Percentiles rank a stretch among this genome's conserved stretches.
Evolutionary conservation across 495 filamentous ascomycete genomes (phyloP).

Genomic region (Xylaria longipes): DNA sequence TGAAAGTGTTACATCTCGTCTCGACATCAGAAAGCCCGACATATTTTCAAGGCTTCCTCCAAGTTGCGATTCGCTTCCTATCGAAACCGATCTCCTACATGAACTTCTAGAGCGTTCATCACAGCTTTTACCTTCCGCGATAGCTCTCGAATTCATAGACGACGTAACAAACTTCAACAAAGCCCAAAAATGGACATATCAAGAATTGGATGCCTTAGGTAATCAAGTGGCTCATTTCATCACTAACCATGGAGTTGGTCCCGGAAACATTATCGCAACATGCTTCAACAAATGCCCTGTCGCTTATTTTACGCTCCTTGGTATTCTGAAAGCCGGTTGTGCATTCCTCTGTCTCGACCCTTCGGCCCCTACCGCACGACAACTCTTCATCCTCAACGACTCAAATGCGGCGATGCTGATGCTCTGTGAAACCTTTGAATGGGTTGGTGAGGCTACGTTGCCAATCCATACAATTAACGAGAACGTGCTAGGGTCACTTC

Average conservation of each 20-base stretch:
- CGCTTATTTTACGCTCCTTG: slow-evolving; percentile 78
- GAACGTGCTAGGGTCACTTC: slow-evolving; percentile 33
- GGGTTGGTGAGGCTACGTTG: slow-evolving; percentile 40
- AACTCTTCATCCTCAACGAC: slow-evolving; percentile 70
- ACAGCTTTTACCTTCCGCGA: slow-evolving; percentile 46
- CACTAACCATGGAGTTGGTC: slow-evolving; percentile 36
- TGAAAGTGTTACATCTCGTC: slow-evolving; percentile 33
- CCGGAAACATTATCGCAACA: slow-evolving; percentile 68
- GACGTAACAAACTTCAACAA: slow-evolving; percentile 41
- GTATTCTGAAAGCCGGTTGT: slow-evolving; percentile 82
- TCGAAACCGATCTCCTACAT: slow-evolving; percentile 60
- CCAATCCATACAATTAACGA: slow-evolving; percentile 47
- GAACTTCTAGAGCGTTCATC: slow-evolving; percentile 64
- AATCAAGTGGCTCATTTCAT: slow-evolving; percentile 67
- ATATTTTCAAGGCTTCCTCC: slow-evolving; percentile 65
- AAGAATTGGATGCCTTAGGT: slow-evolving; percentile 62
- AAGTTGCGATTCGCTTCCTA: slow-evolving; percentile 47
- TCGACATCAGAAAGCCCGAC: slow-evolving; percentile 29
- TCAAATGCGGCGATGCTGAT: slow-evolving; percentile 62
- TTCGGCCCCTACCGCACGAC: slow-evolving; percentile 64
- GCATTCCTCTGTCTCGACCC: slow-evolving; percentile 80
- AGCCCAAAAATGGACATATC: slow-evolving; percentile 64
- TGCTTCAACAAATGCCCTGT: slow-evolving; percentile 84
- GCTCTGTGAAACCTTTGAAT: slow-evolving; percentile 40
- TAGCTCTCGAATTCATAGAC: slow-evolving; percentile 67